These are phyloP conservation scores for Boletus sp. DNA, from an alignment of 768 basidiomycete genomes.

Conservation along the genomic window DNA sequence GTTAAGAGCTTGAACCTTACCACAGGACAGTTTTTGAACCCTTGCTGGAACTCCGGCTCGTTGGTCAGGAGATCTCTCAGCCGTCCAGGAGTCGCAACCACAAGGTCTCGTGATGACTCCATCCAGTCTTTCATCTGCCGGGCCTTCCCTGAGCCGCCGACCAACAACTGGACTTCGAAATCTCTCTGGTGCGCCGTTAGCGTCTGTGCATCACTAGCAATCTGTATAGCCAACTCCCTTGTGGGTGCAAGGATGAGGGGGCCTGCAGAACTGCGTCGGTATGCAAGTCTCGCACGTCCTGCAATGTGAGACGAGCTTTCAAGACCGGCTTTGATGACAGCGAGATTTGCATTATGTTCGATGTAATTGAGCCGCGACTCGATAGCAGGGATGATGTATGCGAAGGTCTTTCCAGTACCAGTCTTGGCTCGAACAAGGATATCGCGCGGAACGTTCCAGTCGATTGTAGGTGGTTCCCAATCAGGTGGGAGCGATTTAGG, in stretches of 20 bases:
- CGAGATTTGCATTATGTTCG: conserved; percentile 41
- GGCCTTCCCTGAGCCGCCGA: conserved; percentile 71
- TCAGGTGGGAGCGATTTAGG: not conserved
- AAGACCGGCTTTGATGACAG: conserved; percentile 43
- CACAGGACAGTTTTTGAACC: conserved; percentile 53
- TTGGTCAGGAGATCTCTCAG: conserved; percentile 68
- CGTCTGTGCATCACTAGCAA: conserved; percentile 77
- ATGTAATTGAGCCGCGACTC: conserved; percentile 69
- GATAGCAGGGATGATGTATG: conserved; percentile 84
- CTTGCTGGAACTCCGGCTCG: conserved; percentile 53
- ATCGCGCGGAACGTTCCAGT: conserved; percentile 46
- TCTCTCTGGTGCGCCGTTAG: conserved; percentile 59
- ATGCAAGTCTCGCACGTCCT: conserved; percentile 33
- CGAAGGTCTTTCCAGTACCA: conserved; percentile 87
- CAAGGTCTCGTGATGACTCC: conserved; percentile 66
- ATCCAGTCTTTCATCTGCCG: conserved; percentile 69
- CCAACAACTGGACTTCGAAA: conserved; percentile 70
- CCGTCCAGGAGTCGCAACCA: conserved; percentile 90
- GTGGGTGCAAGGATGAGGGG: conserved; percentile 86
- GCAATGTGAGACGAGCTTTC: conserved; percentile 30
- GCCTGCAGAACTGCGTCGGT: conserved; percentile 54
- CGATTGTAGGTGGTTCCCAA: not conserved
- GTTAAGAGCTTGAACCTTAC: conserved; percentile 40
- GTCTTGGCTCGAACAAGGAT: conserved; percentile 85
- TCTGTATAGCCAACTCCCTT: conserved; percentile 86